Conservation (phyloP, 352 stramenopile species). For the Phytophthora citricola region DNA sequence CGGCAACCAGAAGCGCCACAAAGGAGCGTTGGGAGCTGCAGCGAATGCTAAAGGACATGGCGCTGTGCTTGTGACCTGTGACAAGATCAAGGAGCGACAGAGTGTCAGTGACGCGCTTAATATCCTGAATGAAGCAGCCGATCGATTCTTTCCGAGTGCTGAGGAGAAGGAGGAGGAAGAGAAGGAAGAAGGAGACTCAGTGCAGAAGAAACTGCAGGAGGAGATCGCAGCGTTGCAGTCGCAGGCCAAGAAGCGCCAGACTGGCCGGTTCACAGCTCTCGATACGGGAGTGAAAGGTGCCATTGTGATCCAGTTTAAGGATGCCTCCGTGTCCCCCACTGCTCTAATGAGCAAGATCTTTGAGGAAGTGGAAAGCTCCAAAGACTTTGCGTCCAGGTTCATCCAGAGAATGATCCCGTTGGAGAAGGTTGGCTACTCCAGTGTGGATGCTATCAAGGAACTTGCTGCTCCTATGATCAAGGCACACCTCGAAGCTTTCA, state of each 20-base stretch:
- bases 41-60: constrained; percentile 65
- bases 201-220: constrained; percentile 73
- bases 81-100: constrained; percentile 80
- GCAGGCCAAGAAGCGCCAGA: constrained; percentile 65
- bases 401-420: constrained; percentile 80
- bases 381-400: constrained; percentile 79
- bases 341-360: constrained; percentile 69
- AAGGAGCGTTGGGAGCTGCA: constrained; percentile 51
- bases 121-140: constrained; percentile 76
- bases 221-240: constrained; percentile 70
- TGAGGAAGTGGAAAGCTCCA: constrained; percentile 61
- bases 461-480: constrained; percentile 65
- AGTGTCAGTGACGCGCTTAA: constrained; percentile 77
- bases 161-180: constrained; percentile 36
- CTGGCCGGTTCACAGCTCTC: constrained; percentile 70
- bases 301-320: constrained; percentile 71
- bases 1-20: constrained; percentile 65
- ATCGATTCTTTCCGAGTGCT: constrained; percentile 57
- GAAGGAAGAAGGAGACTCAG: constrained; percentile 38
- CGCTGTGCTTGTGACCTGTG: constrained; percentile 76
- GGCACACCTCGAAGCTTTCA: constrained; percentile 43
- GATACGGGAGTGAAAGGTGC: constrained; percentile 80
- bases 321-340: constrained; percentile 52
- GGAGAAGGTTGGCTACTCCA: constrained; percentile 71
- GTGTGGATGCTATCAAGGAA: constrained; percentile 65